A percentile compares a stretch with the other conserved stretches of the same genome.
Evolutionary conservation across 441 rosid species (phyloP).

Genomic region (Corymbia citriodora): DNA sequence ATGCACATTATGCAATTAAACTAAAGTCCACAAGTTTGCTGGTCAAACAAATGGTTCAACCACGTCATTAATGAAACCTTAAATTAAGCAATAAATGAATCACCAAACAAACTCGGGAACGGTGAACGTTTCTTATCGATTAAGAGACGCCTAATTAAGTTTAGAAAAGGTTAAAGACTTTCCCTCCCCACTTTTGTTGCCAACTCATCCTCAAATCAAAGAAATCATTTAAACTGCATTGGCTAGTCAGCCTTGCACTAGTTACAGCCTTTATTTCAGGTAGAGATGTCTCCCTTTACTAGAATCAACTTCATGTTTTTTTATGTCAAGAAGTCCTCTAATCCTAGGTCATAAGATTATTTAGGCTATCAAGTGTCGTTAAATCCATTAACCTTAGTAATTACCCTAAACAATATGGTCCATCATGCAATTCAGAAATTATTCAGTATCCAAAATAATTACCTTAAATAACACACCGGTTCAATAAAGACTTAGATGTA

Average conservation of each 20-base stretch:
- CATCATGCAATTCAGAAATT: neutral
- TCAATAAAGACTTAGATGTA: neutral
- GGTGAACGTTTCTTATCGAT: neutral
- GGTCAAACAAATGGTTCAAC: neutral
- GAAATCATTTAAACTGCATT: neutral
- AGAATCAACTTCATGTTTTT: neutral
- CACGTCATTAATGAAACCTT: neutral
- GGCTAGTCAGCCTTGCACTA: neutral
- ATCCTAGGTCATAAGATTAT: neutral
- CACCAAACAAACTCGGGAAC: neutral
- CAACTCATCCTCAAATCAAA: neutral
- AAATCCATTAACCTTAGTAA: neutral
- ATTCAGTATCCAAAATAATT: neutral
- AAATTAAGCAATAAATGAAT: neutral
- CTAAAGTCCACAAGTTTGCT: neutral
- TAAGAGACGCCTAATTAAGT: neutral
- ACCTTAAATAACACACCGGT: neutral
- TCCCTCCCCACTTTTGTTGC: neutral
- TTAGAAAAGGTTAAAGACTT: neutral
- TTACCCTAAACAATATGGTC: neutral
- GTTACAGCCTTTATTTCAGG: neutral
- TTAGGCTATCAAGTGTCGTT: neutral
- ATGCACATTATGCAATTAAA: neutral
- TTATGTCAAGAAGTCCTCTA: neutral
- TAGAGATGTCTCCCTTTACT: neutral